Evolutionary conservation across 441 rosid species (phyloP).

Genomic region (Pelargonium citronellum): DNA sequence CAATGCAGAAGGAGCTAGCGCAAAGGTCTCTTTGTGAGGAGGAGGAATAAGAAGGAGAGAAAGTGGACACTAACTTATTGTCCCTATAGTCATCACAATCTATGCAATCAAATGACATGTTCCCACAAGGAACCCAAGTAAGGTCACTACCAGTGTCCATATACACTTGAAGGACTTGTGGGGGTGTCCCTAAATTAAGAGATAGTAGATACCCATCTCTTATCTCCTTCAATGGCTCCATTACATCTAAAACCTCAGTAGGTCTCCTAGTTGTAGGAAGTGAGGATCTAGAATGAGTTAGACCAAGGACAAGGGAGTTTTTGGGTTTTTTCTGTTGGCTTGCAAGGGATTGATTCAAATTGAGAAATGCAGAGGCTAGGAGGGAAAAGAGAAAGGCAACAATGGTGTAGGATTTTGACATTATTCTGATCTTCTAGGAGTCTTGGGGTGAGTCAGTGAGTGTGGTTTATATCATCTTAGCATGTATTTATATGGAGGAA

Average conservation of each 20-base stretch:
- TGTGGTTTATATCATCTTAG: conserved; percentile 1
- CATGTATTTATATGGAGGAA: conserved; percentile 27
- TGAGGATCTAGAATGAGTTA: conserved; percentile 38
- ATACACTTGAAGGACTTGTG: conserved; percentile 61
- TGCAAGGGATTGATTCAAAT: conserved; percentile 34
- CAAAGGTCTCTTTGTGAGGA: conserved; percentile 51
- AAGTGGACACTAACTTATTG: conserved; percentile 31
- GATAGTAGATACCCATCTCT: conserved; percentile 74
- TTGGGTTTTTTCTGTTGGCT: conserved; percentile 25
- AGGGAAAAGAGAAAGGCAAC: conserved; percentile 26
- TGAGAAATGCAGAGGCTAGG: conserved; percentile 13
- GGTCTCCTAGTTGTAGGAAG: conserved; percentile 34
- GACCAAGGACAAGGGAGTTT: conserved; percentile 43
- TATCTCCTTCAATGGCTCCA: conserved; percentile 58
- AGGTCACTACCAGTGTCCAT: conserved; percentile 93
- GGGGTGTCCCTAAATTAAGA: conserved; percentile 62
- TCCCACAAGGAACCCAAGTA: conserved; percentile 86
- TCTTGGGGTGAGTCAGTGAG: conserved; percentile 16
- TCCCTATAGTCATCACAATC: conserved; percentile 56
- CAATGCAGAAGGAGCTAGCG: conserved; percentile 45
- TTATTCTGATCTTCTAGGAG: background rate
- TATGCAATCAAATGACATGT: conserved; percentile 58
- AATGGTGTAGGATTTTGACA: conserved; percentile 20
- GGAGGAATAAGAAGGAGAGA: conserved; percentile 60
- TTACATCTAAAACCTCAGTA: conserved; percentile 24